phyloP scores from a whole-genome alignment of 192 early-diverging fungal genomes.

The Linderina pennispora region DNA sequence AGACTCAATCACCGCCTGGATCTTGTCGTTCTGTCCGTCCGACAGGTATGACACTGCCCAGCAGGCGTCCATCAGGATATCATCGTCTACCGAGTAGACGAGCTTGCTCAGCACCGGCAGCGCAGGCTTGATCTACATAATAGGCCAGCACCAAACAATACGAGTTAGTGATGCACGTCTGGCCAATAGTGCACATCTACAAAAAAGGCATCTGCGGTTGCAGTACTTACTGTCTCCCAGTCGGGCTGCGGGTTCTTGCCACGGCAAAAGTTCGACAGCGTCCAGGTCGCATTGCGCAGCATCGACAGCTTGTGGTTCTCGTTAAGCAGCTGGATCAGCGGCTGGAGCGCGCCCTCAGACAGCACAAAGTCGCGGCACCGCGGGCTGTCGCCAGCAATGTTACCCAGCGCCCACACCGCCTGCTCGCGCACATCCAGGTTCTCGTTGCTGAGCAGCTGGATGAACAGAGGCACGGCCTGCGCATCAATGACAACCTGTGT shows the following conservation, averaged over 20 bases:
- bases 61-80: slow-evolving; percentile 97
- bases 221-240: slow-evolving; percentile 56
- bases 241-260: slow-evolving; percentile 95
- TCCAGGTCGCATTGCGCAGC: slow-evolving; percentile 99
- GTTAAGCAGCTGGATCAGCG: slow-evolving; percentile 81
- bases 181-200: too few species aligned
- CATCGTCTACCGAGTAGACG: slow-evolving; percentile 86
- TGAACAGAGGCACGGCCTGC: slow-evolving; percentile 88
- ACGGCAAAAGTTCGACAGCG: slow-evolving; percentile 97
- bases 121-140: slow-evolving; percentile 71
- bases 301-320: slow-evolving; percentile 92
- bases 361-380: slow-evolving; percentile 89
- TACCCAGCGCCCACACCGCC: slow-evolving; percentile 98
- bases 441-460: slow-evolving; percentile 77
- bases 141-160: slow-evolving; percentile 2
- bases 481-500: slow-evolving; percentile 91
- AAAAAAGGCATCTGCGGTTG: too few species aligned
- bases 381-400: slow-evolving; percentile 97
- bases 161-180: too few species aligned
- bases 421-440: slow-evolving; percentile 91
- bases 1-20: slow-evolving; percentile 94
- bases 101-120: slow-evolving; percentile 87
- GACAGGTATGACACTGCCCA: slow-evolving; percentile 99
- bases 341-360: slow-evolving; percentile 69
- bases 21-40: slow-evolving; percentile 95